Evolutionary conservation across 345 rosid genomes (phyloP).

Genomic region (Euphorbia lathyris): DNA sequence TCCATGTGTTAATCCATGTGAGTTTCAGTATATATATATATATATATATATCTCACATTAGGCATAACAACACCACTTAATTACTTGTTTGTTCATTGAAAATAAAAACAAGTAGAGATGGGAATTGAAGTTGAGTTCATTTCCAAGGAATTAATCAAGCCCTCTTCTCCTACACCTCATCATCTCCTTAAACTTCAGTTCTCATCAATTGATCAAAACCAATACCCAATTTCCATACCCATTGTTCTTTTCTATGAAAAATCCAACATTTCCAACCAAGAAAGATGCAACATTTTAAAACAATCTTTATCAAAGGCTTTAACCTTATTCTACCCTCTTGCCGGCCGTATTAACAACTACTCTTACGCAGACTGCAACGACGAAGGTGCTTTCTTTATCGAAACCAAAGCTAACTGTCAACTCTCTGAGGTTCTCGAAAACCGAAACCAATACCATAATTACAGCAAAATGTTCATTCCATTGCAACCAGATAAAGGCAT

Average conservation of each 20-base stretch:
- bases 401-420: not conserved
- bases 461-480: slow-evolving; percentile 30
- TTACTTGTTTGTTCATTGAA: too few relatives aligned
- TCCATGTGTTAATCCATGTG: too few relatives aligned
- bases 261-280: not conserved
- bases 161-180: slow-evolving; percentile 25
- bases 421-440: slow-evolving; percentile 33
- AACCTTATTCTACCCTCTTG: not conserved
- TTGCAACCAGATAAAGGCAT: slow-evolving; percentile 15
- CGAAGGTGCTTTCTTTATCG: not conserved
- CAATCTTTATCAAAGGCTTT: not conserved
- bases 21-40: too few relatives aligned
- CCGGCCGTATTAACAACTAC: not conserved
- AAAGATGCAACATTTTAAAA: not conserved
- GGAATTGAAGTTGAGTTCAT: slow-evolving; percentile 18
- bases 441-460: slow-evolving; percentile 13
- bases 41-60: too few relatives aligned
- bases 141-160: slow-evolving; percentile 35
- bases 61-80: too few relatives aligned
- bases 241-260: slow-evolving; percentile 8
- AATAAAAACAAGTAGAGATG: not conserved
- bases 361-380: not conserved
- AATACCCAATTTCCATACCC: slow-evolving; percentile 15
- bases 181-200: slow-evolving; percentile 16
- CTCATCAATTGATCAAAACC: slow-evolving; percentile 30